Base-by-base conservation (phyloP, 2,329 filamentous ascomycete genomes). In the Trichocomaceae sp. region DNA sequence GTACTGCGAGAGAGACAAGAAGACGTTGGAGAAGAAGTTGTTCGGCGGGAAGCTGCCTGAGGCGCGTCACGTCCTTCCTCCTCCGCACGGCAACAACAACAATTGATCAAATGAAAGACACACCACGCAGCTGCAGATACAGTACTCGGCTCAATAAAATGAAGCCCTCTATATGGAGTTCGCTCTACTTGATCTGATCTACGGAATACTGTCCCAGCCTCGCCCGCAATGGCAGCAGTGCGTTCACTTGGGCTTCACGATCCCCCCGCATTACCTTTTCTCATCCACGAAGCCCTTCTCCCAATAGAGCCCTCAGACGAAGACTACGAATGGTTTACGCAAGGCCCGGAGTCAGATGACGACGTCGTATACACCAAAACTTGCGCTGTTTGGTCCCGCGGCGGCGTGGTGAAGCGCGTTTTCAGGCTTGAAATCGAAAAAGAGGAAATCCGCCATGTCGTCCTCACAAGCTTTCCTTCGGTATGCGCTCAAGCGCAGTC, bases 221-320 rank as follows among this genome's bases (percentile, higher is more conserved):
- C 29, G 37, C 59, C 60, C 61, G 72, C 63, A 65, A 99, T 99
- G 95, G 92, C 92, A 63, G 85, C 87, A 68, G 83, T 96, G 74
- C 88, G 84, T 72, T 96, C 92, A 61, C 82, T 96, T 66, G 93
- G 93, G 71, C 79, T 96, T 67, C 92, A 97, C 77, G 85, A 87
- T 75, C 91, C 95, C 58, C 83, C 87, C 58, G 90, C 87, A 60
- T 79, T 97, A 60, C 83, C 83, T 59, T 90, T 93, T 76, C 84
- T 95, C 60, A 81, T 96, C 62, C 80, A 85, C 62, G 91, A 97
- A 72, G 81, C 84, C 56, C 80, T 95, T 41, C 77, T 97, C 1
- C 82, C 86, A 17, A 71, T 79, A 46, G 81, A 93, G 58, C 82
- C 88, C 3, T 73, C 82, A 17, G 72, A 81, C 23, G 78, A 82